Percentiles rank a stretch among this genome's conserved stretches.
phyloP scores from a whole-genome alignment of 495 filamentous ascomycete genomes.

The Neurospora tetraspora region DNA sequence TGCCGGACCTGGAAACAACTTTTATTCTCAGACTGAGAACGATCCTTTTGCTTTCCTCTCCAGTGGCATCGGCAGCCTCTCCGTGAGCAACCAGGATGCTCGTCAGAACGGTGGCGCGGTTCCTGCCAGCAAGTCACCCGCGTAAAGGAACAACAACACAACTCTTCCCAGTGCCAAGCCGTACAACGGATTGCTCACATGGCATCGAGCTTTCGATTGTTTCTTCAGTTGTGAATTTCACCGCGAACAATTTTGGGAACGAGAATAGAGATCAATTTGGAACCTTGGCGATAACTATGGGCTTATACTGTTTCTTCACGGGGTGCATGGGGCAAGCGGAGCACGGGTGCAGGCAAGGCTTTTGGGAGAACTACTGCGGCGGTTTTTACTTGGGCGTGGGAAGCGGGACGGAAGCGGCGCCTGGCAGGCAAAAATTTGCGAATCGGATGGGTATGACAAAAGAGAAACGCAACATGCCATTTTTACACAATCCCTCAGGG shows the following conservation, averaged over 20 bases:
- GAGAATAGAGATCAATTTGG: constrained; percentile 24
- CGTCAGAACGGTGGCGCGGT: constrained; percentile 66
- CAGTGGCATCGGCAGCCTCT: constrained; percentile 66
- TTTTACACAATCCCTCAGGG: constrained; percentile 21
- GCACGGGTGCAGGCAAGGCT: constrained; percentile 17
- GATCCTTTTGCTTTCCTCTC: constrained; percentile 91
- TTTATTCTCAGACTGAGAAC: constrained; percentile 48
- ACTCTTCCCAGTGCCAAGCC: constrained; percentile 2
- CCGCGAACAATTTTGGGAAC: constrained; percentile 17
- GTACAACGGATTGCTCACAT: constrained; percentile 7
- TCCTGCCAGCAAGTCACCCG: constrained; percentile 53
- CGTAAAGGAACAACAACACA: constrained; percentile 26
- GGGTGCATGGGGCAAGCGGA: neutral
- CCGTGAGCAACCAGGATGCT: constrained; percentile 72
- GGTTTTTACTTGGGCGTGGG: constrained; percentile 9
- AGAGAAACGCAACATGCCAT: constrained; percentile 20
- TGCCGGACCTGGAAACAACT: constrained; percentile 54
- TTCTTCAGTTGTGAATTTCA: constrained; percentile 18
- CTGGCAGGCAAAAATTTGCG: constrained; percentile 20
- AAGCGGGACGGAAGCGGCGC: constrained; percentile 13
- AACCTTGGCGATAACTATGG: constrained; percentile 29
- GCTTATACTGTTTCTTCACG: constrained; percentile 26
- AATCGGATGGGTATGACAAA: constrained; percentile 38
- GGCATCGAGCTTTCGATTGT: constrained; percentile 11
- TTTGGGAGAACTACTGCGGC: constrained; percentile 19